These are phyloP conservation scores for Podospora sp. DNA, from an alignment of 495 filamentous ascomycete genomes.

Conservation along the genomic window DNA sequence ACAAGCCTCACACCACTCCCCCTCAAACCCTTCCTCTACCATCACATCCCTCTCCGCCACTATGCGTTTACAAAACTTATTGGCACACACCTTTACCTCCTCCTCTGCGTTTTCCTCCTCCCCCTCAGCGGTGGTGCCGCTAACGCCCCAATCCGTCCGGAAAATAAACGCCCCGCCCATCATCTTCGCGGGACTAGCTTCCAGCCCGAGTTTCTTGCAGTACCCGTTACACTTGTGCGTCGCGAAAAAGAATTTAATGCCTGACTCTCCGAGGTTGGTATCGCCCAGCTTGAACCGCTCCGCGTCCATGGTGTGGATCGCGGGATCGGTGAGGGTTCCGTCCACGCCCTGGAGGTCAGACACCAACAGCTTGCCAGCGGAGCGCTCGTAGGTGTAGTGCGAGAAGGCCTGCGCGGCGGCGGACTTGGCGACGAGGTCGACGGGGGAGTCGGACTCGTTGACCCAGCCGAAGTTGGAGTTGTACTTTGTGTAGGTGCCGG, in stretches of 20 bases:
- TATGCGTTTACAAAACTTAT: no score
- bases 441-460: conserved; percentile 26
- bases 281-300: conserved; percentile 32
- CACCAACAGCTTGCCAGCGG: conserved; percentile 37
- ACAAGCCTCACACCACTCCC: no score
- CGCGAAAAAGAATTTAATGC: conserved; percentile 45
- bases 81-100: not conserved
- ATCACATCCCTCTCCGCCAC: no score
- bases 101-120: not conserved
- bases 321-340: conserved; percentile 39
- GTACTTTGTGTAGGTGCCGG: conserved; percentile 43
- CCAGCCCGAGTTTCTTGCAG: conserved; percentile 42
- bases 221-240: conserved; percentile 43
- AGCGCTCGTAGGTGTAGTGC: conserved; percentile 50
- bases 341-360: conserved; percentile 42
- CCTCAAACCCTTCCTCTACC: no score
- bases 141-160: not conserved
- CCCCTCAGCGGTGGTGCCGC: not conserved
- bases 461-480: conserved; percentile 42
- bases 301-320: conserved; percentile 37
- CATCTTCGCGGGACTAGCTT: conserved; percentile 13
- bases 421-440: conserved; percentile 19
- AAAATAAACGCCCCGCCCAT: not conserved
- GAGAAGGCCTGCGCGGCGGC: conserved; percentile 44
- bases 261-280: conserved; percentile 35